Base-by-base conservation (phyloP, 768 basidiomycete genomes). In the Phylloporus rhodoxanthus region DNA sequence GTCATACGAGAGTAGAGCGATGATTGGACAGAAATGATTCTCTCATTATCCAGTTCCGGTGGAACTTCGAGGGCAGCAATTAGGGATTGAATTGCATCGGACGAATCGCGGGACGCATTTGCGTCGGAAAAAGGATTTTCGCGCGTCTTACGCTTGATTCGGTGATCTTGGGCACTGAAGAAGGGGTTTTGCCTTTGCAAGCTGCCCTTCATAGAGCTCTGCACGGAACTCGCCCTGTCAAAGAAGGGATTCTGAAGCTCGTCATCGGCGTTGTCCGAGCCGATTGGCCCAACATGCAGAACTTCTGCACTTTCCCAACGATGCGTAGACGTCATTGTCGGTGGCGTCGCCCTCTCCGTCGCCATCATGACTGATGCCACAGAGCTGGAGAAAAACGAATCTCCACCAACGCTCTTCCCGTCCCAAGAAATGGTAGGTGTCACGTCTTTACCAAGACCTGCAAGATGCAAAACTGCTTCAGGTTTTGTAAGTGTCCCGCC, bases 251-350 rank as follows among this genome's bases (percentile, higher is more conserved):
- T 63, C 28, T 48, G 55, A 28, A 54, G 59, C 1, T 61, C 51
- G 5, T 26, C 7, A 4, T 56, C 54, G 23, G 47, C 30, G 15
- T 20, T 8, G 13, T 44, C 53, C 1, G 52, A 39, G 38, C 62
- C 63, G 2, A 59, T 44, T 38, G 65, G 63, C 26, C 63, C 68
- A 40, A 68, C 69, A 47, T 77, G 68, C 44, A 84, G 55, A 17
- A 85, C 80, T 58, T 85, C 80, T 3, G 84, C 84, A 8, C 80
- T 81, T 63, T 87, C 79, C 85, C 85, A 87, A 41, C 64, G 73
- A 67, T 87, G 85, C 2, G 73, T 67, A 2, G 78, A 74, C 4
- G 66, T 57, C 23, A 72, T 79, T 11, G 81, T 77, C 8, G 71
- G 70, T 40, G 85, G 85, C 5, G 85, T 87, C 53, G 76, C 78